These are phyloP conservation scores for Talaromyces sp. DNA, from an alignment of 2,329 filamentous ascomycete species.

Conservation along the genomic window DNA sequence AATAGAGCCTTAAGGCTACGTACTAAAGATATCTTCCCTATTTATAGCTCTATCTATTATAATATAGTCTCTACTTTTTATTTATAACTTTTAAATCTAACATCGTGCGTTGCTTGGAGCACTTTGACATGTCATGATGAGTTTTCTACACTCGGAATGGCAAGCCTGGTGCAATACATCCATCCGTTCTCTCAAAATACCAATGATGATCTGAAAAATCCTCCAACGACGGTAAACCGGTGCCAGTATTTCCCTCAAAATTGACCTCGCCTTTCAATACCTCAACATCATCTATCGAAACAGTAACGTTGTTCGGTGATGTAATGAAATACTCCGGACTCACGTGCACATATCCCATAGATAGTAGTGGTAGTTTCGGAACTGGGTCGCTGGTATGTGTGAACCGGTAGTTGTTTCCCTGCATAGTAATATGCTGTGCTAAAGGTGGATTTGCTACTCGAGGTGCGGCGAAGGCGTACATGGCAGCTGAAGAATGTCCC, in stretches of 20 bases:
- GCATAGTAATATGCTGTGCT: slow-evolving; percentile 32
- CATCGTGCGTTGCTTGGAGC: too few relatives aligned
- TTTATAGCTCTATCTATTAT: too few relatives aligned
- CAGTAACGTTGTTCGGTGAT: slow-evolving; percentile 20
- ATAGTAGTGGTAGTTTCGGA: slow-evolving; percentile 29
- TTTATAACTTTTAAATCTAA: too few relatives aligned
- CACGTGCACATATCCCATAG: slow-evolving; percentile 27
- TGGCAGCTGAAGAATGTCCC: slow-evolving; percentile 34
- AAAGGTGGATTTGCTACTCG: slow-evolving; percentile 35
- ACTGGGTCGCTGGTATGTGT: slow-evolving; percentile 35
- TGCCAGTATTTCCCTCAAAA: slow-evolving; percentile 29
- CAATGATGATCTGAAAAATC: slow-evolving; percentile 26
- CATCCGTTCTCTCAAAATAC: slow-evolving; percentile 18
- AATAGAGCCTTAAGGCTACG: too few relatives aligned
- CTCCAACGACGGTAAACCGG: slow-evolving; percentile 13
- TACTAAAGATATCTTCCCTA: too few relatives aligned
- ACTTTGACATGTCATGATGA: not conserved
- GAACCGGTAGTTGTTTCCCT: slow-evolving; percentile 30
- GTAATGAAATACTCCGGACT: slow-evolving; percentile 40
- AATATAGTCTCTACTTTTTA: too few relatives aligned
- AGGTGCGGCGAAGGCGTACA: slow-evolving; percentile 37
- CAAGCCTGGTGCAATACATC: not conserved
- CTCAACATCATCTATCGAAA: slow-evolving; percentile 26
- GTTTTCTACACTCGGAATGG: not conserved
- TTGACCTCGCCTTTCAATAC: slow-evolving; percentile 28